Base-by-base conservation (phyloP, 108 stramenopile genomes). In the Stephanodiscus triporus region DNA sequence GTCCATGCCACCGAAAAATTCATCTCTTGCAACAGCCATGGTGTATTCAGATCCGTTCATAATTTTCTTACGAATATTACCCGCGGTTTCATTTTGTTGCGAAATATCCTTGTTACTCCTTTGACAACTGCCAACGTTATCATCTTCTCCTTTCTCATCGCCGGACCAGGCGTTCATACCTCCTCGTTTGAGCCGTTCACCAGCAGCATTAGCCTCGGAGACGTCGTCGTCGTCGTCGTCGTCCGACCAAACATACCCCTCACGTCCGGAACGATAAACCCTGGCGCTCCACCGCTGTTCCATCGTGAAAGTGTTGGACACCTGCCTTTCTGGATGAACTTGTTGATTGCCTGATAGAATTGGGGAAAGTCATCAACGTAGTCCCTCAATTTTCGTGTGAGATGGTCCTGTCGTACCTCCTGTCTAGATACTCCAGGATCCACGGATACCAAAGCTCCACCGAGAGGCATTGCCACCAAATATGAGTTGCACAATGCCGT, bases 1-100 rank as follows among this genome's bases (percentile, higher is more conserved):
- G 50, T 85, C 79, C 7, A 85, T 48, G 13, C 80, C 84, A 51
- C 84, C 81, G n/a, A 75, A 87, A n/a, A n/a, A 87, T 50, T 89
- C 85, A 49, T 84, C 84, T 20, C 65, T 56, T 37, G 26, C 76
- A 5, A 61, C 63, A 45, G 72, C 58, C 27, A 6, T 68, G 3
- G 62, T 72, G 62, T 72, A 72, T 4, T 72, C 62, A 16, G 62
- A 20, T 26, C 62, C 72, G 14, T 47, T 63, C 7, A 14, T 24
- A 43, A 49, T 42, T 73, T 40, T 75, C 36, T 74, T 47, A 17
- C 27, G 13, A 20, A 34, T 43, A 14, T 38, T 67, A 60, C 20
- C 49, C 24, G 38, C 14, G 47, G 36, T 32, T 51, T 42, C 38
- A 30, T 63, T 22, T 17, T 61, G 38, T 22, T 61, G 60, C 22